phyloP scores from a whole-genome alignment of 2,329 filamentous ascomycete genomes.

The Teratosphaeria gauchensis region DNA sequence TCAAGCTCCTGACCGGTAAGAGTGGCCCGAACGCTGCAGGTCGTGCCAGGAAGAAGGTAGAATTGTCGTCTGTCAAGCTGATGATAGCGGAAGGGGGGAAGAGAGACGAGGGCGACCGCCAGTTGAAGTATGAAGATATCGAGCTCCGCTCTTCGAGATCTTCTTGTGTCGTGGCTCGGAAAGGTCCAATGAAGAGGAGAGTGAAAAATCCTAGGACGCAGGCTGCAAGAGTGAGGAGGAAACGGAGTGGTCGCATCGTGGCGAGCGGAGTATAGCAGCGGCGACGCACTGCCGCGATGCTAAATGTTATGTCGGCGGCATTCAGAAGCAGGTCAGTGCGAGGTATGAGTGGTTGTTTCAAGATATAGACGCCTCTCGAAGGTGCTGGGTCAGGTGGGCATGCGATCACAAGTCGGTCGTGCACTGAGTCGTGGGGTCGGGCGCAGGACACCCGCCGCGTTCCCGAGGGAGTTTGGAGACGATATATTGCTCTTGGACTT shows the following conservation, averaged over 20 bases:
- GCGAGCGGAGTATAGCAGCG: neutral
- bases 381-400: neutral
- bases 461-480: neutral
- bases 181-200: conserved; percentile 32
- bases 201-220: conserved; percentile 34
- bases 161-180: conserved; percentile 8
- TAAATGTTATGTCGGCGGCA: neutral
- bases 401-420: neutral
- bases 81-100: conserved; percentile 95
- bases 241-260: conserved; percentile 32
- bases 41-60: conserved; percentile 87
- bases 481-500: neutral
- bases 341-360: neutral
- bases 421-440: neutral
- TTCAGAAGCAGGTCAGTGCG: neutral
- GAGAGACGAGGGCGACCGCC: conserved; percentile 61
- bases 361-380: neutral
- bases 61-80: conserved; percentile 94
- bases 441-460: neutral
- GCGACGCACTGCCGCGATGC: neutral
- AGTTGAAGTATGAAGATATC: conserved; percentile 37
- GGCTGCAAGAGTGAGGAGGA: conserved; percentile 34
- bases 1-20: conserved; percentile 66
- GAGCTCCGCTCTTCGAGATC: conserved; percentile 22
- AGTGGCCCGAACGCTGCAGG: conserved; percentile 86